These are phyloP conservation scores for Yamadazyma kitorensis DNA, from an alignment of 805 yeast species.

Conservation along the genomic window DNA sequence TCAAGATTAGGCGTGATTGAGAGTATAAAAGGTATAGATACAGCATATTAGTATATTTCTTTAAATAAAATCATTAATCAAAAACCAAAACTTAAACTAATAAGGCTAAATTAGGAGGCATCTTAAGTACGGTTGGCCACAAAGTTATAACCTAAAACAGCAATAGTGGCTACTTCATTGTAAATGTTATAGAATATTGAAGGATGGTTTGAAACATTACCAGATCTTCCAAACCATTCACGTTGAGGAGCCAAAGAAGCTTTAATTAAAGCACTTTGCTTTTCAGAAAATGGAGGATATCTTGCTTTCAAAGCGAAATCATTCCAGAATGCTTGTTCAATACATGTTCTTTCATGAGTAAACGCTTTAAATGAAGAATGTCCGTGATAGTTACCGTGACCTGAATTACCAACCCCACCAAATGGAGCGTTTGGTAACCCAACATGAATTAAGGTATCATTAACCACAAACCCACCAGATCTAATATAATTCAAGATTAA, in stretches of 20 bases:
- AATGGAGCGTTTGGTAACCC: slow-evolving; percentile 72
- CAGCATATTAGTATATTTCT: no score
- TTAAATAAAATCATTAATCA: no score
- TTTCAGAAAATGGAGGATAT: slow-evolving; percentile 57
- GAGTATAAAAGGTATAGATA: no score
- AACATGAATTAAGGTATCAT: slow-evolving; percentile 72
- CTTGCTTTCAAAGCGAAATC: slow-evolving; percentile 59
- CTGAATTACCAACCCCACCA: slow-evolving; percentile 89
- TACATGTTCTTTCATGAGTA: slow-evolving; percentile 67
- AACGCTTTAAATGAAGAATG: slow-evolving; percentile 50
- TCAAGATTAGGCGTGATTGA: no score
- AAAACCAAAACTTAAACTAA: no score
- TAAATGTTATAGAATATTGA: slow-evolving; percentile 27
- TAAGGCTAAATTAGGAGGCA: no score
- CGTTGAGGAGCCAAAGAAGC: slow-evolving; percentile 22
- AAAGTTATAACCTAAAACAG: slow-evolving; percentile 17
- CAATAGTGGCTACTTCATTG: slow-evolving; percentile 30
- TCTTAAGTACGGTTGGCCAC: slow-evolving; percentile 6
- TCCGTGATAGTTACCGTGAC: slow-evolving; percentile 84
- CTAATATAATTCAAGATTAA: slow-evolving; percentile 51
- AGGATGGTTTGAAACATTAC: slow-evolving; percentile 37
- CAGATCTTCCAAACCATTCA: slow-evolving; percentile 39
- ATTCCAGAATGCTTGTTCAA: slow-evolving; percentile 62
- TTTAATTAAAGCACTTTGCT: slow-evolving; percentile 26
- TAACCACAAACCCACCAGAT: slow-evolving; percentile 69